These are phyloP conservation scores for Boletales sp. DNA, from an alignment of 768 basidiomycete species.

Conservation along the genomic window DNA sequence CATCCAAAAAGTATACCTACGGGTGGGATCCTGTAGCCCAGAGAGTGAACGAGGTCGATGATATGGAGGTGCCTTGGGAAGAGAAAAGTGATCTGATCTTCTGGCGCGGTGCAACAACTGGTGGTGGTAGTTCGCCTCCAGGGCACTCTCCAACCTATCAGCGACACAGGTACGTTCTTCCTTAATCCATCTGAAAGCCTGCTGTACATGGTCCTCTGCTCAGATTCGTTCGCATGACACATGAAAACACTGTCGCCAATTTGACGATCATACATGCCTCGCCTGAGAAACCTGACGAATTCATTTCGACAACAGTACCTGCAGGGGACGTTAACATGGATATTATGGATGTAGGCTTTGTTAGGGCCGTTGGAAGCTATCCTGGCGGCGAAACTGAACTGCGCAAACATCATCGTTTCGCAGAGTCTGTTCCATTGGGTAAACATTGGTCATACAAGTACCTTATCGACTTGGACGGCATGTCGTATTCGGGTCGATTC, in stretches of 20 bases:
- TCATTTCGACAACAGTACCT: slow-evolving; percentile 60
- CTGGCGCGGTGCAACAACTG: slow-evolving; percentile 96
- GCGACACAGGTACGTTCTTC: slow-evolving; percentile 62
- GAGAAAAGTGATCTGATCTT: slow-evolving; percentile 81
- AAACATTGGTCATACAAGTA: slow-evolving; percentile 94
- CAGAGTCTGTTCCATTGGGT: slow-evolving; percentile 74
- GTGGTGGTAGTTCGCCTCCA: slow-evolving; percentile 83
- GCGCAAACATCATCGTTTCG: slow-evolving; percentile 61
- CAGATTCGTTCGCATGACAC: slow-evolving; percentile 77
- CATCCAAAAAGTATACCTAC: slow-evolving; percentile 80
- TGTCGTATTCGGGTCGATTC: slow-evolving; percentile 92
- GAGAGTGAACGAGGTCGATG: slow-evolving; percentile 71
- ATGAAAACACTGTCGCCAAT: slow-evolving; percentile 42
- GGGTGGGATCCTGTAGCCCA: slow-evolving; percentile 84
- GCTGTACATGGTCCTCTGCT: not conserved
- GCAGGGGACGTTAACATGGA: slow-evolving; percentile 63
- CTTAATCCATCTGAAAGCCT: not conserved
- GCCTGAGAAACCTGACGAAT: slow-evolving; percentile 54
- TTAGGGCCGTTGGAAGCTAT: slow-evolving; percentile 72
- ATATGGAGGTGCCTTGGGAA: slow-evolving; percentile 88
- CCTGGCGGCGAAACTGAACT: slow-evolving; percentile 73
- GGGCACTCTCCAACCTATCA: slow-evolving; percentile 85
- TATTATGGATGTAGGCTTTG: slow-evolving; percentile 87
- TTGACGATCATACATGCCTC: slow-evolving; percentile 69
- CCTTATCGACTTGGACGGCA: slow-evolving; percentile 88